These are phyloP conservation scores for Mycocentrospora acerina DNA, from an alignment of 2,329 filamentous ascomycete species.

Conservation along the genomic window DNA sequence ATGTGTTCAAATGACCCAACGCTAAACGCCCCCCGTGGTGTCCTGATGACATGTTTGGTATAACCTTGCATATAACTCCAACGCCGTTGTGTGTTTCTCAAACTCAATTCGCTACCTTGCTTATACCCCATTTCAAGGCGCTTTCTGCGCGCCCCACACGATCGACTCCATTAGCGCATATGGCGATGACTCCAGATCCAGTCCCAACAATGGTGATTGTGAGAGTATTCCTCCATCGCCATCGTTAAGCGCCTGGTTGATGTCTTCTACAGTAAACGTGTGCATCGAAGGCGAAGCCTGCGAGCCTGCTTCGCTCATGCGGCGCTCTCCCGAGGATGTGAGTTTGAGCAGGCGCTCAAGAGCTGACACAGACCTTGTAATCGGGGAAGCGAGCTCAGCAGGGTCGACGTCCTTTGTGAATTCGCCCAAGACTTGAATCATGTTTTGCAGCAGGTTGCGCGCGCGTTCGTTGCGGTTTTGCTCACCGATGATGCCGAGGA, in stretches of 20 bases:
- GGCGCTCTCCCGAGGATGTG: conserved; percentile 19
- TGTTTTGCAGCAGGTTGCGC: conserved; percentile 47
- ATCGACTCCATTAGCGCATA: conserved; percentile 54
- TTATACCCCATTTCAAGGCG: conserved; percentile 17
- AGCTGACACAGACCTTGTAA: conserved; percentile 50
- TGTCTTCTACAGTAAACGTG: conserved; percentile 39
- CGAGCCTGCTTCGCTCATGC: conserved; percentile 31
- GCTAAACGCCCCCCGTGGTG: too few species aligned
- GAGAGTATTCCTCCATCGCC: conserved; percentile 32
- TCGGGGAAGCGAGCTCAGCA: conserved; percentile 50
- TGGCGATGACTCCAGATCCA: conserved; percentile 47
- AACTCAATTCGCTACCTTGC: too few species aligned
- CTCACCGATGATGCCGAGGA: conserved; percentile 49
- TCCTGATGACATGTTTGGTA: too few species aligned
- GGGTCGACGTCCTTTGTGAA: conserved; percentile 51
- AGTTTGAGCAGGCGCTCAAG: conserved; percentile 47
- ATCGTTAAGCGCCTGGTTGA: conserved; percentile 37
- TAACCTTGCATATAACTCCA: too few species aligned
- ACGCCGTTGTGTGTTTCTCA: too few species aligned
- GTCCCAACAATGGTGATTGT: conserved; percentile 38
- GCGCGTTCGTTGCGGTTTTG: conserved; percentile 48
- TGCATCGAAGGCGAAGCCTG: conserved; percentile 34
- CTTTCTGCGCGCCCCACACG: conserved; percentile 45
- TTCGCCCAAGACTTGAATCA: conserved; percentile 50
- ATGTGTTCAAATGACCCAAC: too few species aligned